These are phyloP conservation scores for Metschnikowia hibisci DNA, from an alignment of 805 yeast genomes.

Conservation along the genomic window DNA sequence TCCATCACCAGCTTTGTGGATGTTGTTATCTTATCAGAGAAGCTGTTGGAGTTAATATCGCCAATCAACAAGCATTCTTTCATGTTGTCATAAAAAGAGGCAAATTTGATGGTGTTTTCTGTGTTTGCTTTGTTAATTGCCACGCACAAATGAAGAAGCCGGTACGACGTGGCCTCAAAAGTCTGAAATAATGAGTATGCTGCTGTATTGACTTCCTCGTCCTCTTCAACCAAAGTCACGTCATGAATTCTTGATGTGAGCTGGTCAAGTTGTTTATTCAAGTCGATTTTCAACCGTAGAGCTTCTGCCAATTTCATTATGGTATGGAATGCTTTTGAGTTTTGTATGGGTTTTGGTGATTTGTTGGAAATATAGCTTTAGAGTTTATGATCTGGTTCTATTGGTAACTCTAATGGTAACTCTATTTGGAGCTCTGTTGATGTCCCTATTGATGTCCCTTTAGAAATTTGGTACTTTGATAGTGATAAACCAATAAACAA, in stretches of 20 bases:
- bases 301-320: conserved; percentile 1
- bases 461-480: too few species aligned
- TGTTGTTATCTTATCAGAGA: background rate
- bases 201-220: background rate
- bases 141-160: background rate
- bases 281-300: background rate
- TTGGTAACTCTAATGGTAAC: too few species aligned
- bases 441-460: too few species aligned
- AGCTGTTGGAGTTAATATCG: background rate
- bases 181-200: background rate
- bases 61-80: background rate
- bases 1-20: background rate
- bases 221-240: background rate
- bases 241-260: background rate
- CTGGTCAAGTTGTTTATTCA: background rate
- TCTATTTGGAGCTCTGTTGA: too few species aligned
- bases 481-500: too few species aligned
- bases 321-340: background rate
- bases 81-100: background rate
- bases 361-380: too few species aligned
- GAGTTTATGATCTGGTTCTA: too few species aligned
- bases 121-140: background rate
- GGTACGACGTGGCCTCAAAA: background rate
- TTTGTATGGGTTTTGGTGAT: too few species aligned
- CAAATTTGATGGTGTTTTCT: background rate